Conservation (phyloP, 768 basidiomycete species). For the Hypholoma fasciculare region DNA sequence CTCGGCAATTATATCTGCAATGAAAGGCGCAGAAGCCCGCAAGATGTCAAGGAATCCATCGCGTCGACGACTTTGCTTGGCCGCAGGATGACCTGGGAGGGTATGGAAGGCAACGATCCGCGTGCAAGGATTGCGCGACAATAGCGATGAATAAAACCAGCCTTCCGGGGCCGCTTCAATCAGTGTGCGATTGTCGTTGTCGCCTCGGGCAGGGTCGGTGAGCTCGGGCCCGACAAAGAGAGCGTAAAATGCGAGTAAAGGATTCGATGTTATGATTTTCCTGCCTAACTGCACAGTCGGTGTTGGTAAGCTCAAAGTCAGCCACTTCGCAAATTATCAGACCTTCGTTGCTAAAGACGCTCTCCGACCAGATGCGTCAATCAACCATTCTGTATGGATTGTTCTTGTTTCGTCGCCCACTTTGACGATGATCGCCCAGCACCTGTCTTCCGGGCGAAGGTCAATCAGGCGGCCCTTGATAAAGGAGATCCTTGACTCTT, state of each 20-base stretch:
- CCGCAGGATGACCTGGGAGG: conserved; percentile 20
- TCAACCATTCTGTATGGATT: conserved; percentile 26
- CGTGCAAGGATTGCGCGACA: conserved; percentile 20
- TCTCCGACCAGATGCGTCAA: conserved; percentile 37
- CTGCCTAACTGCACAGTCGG: conserved; percentile 22
- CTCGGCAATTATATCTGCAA: conserved; percentile 18
- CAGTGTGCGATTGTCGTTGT: conserved; percentile 30
- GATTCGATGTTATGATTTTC: conserved; percentile 21
- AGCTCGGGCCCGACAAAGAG: conserved; percentile 17
- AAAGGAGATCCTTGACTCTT: not conserved
- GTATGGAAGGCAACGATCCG: conserved; percentile 35
- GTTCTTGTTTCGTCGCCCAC: not conserved
- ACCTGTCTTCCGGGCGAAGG: not conserved
- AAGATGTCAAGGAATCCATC: conserved; percentile 30
- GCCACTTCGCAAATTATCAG: not conserved
- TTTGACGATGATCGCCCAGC: conserved; percentile 5
- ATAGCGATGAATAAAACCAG: conserved; percentile 35
- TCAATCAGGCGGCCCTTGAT: conserved; percentile 4
- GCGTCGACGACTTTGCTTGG: conserved; percentile 23
- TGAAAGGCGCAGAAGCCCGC: conserved; percentile 21
- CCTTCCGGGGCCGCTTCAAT: conserved; percentile 33
- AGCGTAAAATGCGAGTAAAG: conserved; percentile 31
- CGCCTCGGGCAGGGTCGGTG: not conserved
- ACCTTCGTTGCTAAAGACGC: conserved; percentile 29
- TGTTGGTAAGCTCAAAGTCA: not conserved